Percentiles rank a stretch among this genome's conserved stretches.
phyloP scores from a whole-genome alignment of 805 yeast genomes.

The Saccharomycopsis malanga region DNA sequence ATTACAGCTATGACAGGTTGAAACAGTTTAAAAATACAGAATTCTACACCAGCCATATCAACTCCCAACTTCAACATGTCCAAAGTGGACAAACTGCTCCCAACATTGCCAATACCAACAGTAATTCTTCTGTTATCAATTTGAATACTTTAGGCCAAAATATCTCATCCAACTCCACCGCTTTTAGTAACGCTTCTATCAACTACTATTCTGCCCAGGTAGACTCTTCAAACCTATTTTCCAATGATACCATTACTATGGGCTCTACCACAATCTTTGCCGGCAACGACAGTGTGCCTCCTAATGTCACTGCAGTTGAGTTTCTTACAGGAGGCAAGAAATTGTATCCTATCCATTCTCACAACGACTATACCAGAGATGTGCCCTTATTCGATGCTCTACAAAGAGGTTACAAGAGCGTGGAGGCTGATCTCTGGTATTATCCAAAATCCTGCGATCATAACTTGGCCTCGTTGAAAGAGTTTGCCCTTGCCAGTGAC shows the following conservation, averaged over 20 bases:
- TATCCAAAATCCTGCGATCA: slow-evolving; percentile 18
- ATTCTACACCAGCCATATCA: slow-evolving; percentile 7
- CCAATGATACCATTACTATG: no score
- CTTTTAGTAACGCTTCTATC: no score
- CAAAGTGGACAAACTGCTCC: background rate
- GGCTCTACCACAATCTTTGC: no score
- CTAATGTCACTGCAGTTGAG: slow-evolving; percentile 11
- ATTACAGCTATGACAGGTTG: slow-evolving; percentile 1
- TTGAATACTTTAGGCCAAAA: no score
- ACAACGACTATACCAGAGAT: slow-evolving; percentile 60
- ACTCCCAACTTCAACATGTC: background rate
- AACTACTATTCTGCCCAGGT: no score
- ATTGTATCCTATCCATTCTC: slow-evolving; percentile 48
- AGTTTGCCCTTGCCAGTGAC: slow-evolving; percentile 16
- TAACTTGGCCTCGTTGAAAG: slow-evolving; percentile 5
- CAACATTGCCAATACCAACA: no score
- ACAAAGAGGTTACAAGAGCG: slow-evolving; percentile 42
- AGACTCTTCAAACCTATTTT: no score
- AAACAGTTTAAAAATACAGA: slow-evolving; percentile 2
- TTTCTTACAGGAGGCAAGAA: slow-evolving; percentile 14
- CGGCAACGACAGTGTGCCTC: background rate
- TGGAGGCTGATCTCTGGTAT: slow-evolving; percentile 62
- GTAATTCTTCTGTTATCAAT: no score
- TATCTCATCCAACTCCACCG: no score
- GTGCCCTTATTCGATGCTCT: slow-evolving; percentile 54